phyloP scores from a whole-genome alignment of 2,329 filamentous ascomycete species.

The Colletotrichum sp. region DNA sequence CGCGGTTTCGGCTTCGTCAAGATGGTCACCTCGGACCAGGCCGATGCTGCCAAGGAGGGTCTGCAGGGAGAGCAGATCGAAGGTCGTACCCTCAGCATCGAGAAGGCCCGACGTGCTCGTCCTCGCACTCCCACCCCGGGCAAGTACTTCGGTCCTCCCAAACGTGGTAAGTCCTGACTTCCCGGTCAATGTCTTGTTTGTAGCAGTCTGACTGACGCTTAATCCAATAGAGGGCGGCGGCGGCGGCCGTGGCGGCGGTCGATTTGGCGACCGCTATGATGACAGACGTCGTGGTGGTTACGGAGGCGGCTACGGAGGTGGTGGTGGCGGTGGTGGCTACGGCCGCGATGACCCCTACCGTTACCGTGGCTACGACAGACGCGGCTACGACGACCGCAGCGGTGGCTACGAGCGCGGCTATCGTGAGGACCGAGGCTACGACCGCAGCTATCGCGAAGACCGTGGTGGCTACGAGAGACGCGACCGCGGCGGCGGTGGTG shows the following conservation, averaged over 20 bases:
- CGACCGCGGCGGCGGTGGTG: constrained; percentile 48
- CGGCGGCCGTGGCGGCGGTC: constrained; percentile 48
- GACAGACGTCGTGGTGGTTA: constrained; percentile 70
- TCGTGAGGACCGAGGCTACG: constrained; percentile 51
- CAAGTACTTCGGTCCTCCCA: constrained; percentile 98
- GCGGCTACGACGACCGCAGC: constrained; percentile 32
- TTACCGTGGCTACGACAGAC: constrained; percentile 58
- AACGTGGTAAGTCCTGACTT: constrained; percentile 76
- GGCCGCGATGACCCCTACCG: constrained; percentile 64
- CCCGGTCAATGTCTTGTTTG: background rate
- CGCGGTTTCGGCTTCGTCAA: constrained; percentile 99
- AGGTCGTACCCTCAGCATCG: constrained; percentile 94
- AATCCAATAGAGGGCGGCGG: constrained; percentile 44
- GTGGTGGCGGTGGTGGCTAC: constrained; percentile 44
- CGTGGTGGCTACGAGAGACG: constrained; percentile 63
- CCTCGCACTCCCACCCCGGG: constrained; percentile 96
- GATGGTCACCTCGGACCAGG: constrained; percentile 94
- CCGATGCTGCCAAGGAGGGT: constrained; percentile 95
- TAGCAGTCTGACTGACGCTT: background rate
- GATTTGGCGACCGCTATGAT: constrained; percentile 65
- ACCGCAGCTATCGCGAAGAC: constrained; percentile 51
- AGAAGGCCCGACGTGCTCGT: constrained; percentile 95
- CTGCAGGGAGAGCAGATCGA: constrained; percentile 95
- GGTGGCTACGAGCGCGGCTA: constrained; percentile 56
- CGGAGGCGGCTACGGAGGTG: constrained; percentile 42